Base-by-base conservation (phyloP, 2,329 filamentous ascomycete genomes). In the Aspergillus pseudonomiae region DNA sequence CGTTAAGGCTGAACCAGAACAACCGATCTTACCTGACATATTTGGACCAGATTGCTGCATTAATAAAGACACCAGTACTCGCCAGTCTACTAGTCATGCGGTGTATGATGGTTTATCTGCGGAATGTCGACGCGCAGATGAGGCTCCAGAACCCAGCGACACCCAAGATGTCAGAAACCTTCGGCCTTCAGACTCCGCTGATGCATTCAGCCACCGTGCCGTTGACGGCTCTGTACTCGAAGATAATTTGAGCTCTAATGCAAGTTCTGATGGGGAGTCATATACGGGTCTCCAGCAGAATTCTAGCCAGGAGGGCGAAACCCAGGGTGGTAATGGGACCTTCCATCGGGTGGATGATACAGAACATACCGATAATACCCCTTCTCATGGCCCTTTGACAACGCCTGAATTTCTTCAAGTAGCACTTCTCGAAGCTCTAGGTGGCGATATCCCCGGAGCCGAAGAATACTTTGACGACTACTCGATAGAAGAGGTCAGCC, bases 21-120 rank as follows among this genome's bases (percentile, higher is more conserved):
- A 73, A 45, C 55, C 67, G 6, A 53, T 67, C 5, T 61, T 75
- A 19, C 71, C 71, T 34, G 70, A 76, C 60, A 66, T 78, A 11
- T 75, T 78, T 39, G 70, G 67, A 39, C 52, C 65, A 16, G 71
- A 74, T 32, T 74, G 67, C 54, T 63, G 63, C 28, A 68, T 74
- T 34, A 66, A 34, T 30, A 61, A 32, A 53, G 46, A n/a, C 52
- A 19, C 6, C 39, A 41, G 48, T 50, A 19, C 21, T 9, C 41
- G 34, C 24, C 52, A 63, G 11, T n/a, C 6, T 28, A 34, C 43
- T 10, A 43, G 26, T n/a, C 16, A 21, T 24, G 30, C 6, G 10
- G 36, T 12, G 21, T 7, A 26, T 28, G 19, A 24, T 24, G 30
- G 19, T 24, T 24, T 16, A 54, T 54, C 32, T 36, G 30, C 16